phyloP scores from a whole-genome alignment of 78 protist species.

The Cavenderia fasciculata region DNA sequence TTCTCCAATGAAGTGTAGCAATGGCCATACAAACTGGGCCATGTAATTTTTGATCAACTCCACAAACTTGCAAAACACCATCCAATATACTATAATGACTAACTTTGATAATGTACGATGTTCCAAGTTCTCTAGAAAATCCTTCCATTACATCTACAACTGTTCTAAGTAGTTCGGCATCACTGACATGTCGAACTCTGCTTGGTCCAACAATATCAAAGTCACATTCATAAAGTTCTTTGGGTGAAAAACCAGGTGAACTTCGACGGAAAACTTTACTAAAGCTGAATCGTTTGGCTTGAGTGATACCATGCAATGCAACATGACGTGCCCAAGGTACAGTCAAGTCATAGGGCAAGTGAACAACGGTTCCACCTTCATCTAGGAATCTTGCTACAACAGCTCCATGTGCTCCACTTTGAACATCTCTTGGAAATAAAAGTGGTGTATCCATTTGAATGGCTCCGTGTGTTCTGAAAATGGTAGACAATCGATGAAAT shows the following conservation, averaged over 20 bases:
- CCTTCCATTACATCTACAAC: slow-evolving; percentile 71
- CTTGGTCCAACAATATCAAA: slow-evolving; percentile 79
- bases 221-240: slow-evolving; percentile 75
- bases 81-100: slow-evolving; percentile 35
- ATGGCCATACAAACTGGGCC: slow-evolving; percentile 5
- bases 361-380: slow-evolving; percentile 75
- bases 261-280: slow-evolving; percentile 50
- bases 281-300: slow-evolving; percentile 14
- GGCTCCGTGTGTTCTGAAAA: slow-evolving; percentile 67
- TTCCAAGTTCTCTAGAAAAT: slow-evolving; percentile 22
- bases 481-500: neutral
- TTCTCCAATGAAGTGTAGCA: slow-evolving; percentile 37
- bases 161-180: slow-evolving; percentile 61
- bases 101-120: slow-evolving; percentile 9
- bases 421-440: slow-evolving; percentile 55
- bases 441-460: slow-evolving; percentile 68
- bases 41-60: slow-evolving; percentile 28
- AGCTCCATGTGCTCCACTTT: neutral
- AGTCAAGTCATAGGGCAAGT: slow-evolving; percentile 72
- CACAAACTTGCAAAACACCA: slow-evolving; percentile 37
- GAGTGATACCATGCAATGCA: slow-evolving; percentile 43
- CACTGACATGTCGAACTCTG: slow-evolving; percentile 16
- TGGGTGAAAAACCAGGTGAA: slow-evolving; percentile 57
- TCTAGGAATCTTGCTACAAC: slow-evolving; percentile 50
- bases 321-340: slow-evolving; percentile 81